These are phyloP conservation scores for Thoreauomyces humboldtii DNA, from an alignment of 192 early-diverging fungal genomes.

Conservation along the genomic window DNA sequence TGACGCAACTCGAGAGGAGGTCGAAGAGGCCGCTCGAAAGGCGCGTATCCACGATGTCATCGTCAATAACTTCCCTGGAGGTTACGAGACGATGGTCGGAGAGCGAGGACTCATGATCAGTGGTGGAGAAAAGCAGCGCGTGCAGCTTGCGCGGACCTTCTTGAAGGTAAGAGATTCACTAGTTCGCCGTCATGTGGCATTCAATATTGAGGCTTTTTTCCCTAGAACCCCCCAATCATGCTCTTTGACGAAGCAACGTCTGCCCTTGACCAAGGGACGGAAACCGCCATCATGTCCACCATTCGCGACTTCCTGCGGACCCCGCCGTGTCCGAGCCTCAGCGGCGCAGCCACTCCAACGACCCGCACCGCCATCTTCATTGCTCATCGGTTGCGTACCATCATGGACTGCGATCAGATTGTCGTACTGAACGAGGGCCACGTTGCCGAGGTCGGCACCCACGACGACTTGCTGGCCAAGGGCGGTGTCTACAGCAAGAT, in stretches of 20 bases:
- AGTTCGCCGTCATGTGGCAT: too few species aligned
- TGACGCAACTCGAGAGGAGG: constrained; percentile 51
- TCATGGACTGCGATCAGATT: constrained; percentile 87
- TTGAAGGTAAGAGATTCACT: constrained; percentile 63
- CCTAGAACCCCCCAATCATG: constrained; percentile 77
- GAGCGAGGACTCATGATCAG: constrained; percentile 76
- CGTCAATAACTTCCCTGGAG: constrained; percentile 63
- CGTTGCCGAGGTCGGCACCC: constrained; percentile 81
- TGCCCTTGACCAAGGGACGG: constrained; percentile 65
- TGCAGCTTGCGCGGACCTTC: constrained; percentile 89
- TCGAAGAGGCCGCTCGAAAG: constrained; percentile 66
- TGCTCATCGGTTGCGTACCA: constrained; percentile 89
- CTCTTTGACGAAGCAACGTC: constrained; percentile 83
- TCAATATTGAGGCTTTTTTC: too few species aligned
- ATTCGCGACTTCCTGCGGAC: constrained; percentile 41
- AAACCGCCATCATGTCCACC: constrained; percentile 47
- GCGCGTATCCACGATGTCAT: constrained; percentile 80
- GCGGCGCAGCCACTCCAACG: neutral
- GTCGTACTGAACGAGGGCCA: constrained; percentile 86
- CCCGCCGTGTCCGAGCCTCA: too few species aligned
- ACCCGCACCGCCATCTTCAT: constrained; percentile 85
- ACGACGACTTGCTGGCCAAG: constrained; percentile 67
- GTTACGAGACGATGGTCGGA: constrained; percentile 85
- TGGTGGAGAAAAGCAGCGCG: constrained; percentile 75
- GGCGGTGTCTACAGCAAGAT: constrained; percentile 80